Evolutionary conservation across 1,139 yeast genomes (phyloP), one percentile per base, ranked within the genome.

Genomic region (Pichia inconspicua): DNA sequence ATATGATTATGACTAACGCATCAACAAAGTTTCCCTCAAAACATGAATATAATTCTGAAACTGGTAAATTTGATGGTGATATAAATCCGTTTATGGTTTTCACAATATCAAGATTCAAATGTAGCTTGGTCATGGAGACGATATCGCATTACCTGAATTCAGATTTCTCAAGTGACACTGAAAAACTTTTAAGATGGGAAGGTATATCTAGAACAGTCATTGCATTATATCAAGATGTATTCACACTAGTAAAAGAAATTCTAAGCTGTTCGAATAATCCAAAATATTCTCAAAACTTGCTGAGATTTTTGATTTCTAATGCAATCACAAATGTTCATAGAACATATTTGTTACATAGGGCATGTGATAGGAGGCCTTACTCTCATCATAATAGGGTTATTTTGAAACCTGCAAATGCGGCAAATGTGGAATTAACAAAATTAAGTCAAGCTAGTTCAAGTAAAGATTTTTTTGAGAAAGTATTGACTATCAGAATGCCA

Each of bases 1-100:
- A 52, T 45, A 50, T 54, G 55, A 49, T 52, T 31, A 51, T 52
- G 52, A 48, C 48, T 2, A 54, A 52, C 44, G 48, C 55, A 3
- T 52, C 56, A 7, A 41, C 52, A 0, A 47, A 49, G 14, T 49
- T 54, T 12, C 56, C 56, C 10, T 54, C 53, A 10, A 54, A 52
- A 42, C 30, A 40, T 32, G 55, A 50, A 12, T 53, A 38, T 36
- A 50, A 52, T 46, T 42, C 43, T 4, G 40, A 41, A 41, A 46
- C 53, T 25, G 41, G 42, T 10, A 40, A 51, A 25, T 52, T 43
- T 35, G 49, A 54, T 48, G 54, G 56, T 19, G 49, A 47, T 3
- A 12, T 54, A 10, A 51, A 53, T 41, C 56, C 56, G 1, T 54
- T 54, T 19, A 48, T 47, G 43, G 31, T 54, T 11, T 48, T 48